phyloP scores from a whole-genome alignment of 2,329 filamentous ascomycete species.

The Didymella keratinophila region DNA sequence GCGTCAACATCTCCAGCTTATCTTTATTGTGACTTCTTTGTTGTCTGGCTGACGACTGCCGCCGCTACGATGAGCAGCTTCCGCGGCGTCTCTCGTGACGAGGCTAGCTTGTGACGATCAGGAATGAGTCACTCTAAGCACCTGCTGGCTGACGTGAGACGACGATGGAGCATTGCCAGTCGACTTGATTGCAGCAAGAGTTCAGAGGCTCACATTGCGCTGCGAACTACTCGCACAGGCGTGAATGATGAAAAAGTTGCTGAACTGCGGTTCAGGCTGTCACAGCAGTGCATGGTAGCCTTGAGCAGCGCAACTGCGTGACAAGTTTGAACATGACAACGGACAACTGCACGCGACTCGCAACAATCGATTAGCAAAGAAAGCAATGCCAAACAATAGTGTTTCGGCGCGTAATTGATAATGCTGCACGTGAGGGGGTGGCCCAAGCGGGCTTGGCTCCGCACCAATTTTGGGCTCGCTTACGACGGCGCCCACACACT shows the following conservation, averaged over 20 bases:
- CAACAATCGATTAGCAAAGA: background rate
- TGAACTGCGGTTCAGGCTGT: background rate
- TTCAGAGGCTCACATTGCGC: too few relatives aligned
- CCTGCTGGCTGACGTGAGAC: conserved; percentile 4
- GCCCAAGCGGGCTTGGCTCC: conserved; percentile 15
- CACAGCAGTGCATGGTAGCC: background rate
- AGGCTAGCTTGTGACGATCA: conserved; percentile 20
- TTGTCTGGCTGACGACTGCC: background rate
- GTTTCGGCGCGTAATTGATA: conserved; percentile 17
- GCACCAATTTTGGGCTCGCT: conserved; percentile 13
- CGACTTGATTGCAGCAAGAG: background rate
- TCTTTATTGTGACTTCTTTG: background rate
- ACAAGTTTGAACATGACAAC: background rate
- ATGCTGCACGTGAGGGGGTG: conserved; percentile 17
- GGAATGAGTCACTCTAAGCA: conserved; percentile 26
- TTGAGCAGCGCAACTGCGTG: background rate
- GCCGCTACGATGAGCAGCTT: conserved; percentile 11
- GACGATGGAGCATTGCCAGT: background rate
- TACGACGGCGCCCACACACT: conserved; percentile 19
- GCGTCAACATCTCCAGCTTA: background rate
- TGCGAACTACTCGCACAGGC: background rate
- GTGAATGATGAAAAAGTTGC: background rate
- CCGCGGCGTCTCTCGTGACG: conserved; percentile 9
- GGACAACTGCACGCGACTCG: background rate
- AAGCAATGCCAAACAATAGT: conserved; percentile 1